Percentiles rank a stretch among this genome's conserved stretches.
Conservation (phyloP, 352 stramenopile species). For the Globisporangium iwayamae region DNA sequence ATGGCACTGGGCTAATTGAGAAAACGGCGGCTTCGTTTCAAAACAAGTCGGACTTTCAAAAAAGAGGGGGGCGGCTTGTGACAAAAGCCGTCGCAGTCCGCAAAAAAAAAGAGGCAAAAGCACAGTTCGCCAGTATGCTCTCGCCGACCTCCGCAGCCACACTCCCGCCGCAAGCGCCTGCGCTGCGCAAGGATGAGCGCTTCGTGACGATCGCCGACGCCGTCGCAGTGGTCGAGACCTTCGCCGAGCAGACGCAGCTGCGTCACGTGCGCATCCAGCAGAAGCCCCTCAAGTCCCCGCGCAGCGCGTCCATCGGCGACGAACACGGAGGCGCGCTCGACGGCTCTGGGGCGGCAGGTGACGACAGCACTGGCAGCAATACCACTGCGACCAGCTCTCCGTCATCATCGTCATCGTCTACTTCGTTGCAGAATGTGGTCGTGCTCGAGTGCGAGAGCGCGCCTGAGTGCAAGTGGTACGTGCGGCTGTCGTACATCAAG, state of each 20-base stretch:
- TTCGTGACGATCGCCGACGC: conserved; percentile 62
- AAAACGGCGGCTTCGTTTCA: too few species aligned
- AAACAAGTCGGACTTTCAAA: too few species aligned
- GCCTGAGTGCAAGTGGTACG: conserved; percentile 73
- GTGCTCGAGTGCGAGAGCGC: conserved; percentile 63
- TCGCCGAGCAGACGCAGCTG: conserved; percentile 50
- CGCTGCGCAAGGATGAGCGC: conserved; percentile 57
- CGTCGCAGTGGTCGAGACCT: conserved; percentile 55
- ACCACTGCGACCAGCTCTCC: conserved; percentile 1
- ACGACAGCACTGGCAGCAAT: background rate
- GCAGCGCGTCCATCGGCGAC: conserved; percentile 3
- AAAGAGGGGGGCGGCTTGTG: conserved; percentile 11
- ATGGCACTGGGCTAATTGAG: too few species aligned
- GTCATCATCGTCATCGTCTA: background rate
- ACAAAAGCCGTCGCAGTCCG: conserved; percentile 47
- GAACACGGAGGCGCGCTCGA: conserved; percentile 8
- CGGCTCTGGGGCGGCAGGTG: background rate
- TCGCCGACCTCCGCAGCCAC: background rate
- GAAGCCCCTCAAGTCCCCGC: conserved; percentile 9
- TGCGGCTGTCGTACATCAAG: conserved; percentile 58
- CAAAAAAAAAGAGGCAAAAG: background rate
- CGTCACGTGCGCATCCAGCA: conserved; percentile 54
- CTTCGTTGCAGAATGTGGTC: conserved; percentile 34
- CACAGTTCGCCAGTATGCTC: background rate
- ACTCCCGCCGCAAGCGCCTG: background rate